Evolutionary conservation across 331 rosid species (phyloP).

Genomic region (Erythrophleum ivorense): DNA sequence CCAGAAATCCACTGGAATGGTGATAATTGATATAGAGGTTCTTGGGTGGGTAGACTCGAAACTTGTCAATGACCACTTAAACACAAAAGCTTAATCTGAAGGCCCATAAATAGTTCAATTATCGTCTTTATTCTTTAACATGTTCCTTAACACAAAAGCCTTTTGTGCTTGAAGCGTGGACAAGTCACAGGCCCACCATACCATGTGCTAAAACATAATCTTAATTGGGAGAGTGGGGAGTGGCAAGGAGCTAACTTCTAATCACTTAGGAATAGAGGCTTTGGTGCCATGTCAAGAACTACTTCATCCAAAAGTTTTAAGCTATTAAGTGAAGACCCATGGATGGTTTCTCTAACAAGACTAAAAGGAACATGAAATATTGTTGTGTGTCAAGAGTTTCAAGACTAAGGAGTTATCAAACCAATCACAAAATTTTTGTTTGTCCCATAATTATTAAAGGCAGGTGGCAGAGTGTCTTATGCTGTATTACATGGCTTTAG

Average conservation of each 20-base stretch:
- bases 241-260: background rate
- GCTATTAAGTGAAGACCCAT: background rate
- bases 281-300: background rate
- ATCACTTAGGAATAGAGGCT: background rate
- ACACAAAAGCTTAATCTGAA: background rate
- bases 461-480: too few relatives aligned
- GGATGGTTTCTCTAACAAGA: background rate
- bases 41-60: background rate
- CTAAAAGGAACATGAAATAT: conserved; percentile 15
- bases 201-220: background rate
- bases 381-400: too few relatives aligned
- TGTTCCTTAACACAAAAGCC: background rate
- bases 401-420: background rate
- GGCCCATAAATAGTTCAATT: background rate
- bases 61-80: too few relatives aligned
- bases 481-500: background rate
- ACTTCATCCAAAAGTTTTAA: background rate
- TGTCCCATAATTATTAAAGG: background rate
- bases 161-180: background rate
- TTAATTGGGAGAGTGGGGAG: background rate
- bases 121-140: background rate
- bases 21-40: background rate
- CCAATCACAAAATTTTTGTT: conserved; percentile 23
- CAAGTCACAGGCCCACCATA: background rate
- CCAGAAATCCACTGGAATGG: conserved; percentile 3